phyloP scores from a whole-genome alignment of 305 asterid species.

The Fraxinus platypoda region DNA sequence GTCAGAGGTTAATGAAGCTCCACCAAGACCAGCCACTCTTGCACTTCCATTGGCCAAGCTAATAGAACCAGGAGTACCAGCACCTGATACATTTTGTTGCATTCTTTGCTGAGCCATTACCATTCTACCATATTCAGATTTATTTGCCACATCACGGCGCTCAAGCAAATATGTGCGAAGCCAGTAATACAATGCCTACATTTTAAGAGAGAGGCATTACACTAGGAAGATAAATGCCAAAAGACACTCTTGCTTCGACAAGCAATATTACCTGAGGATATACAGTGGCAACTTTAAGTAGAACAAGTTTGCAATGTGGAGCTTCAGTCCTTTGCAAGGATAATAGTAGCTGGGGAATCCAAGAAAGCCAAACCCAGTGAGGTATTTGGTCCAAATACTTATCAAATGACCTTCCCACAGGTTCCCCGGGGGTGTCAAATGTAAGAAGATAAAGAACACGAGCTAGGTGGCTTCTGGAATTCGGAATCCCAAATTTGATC shows the following conservation, averaged over 20 bases:
- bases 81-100: conserved; percentile 81
- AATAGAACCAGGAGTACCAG: conserved; percentile 52
- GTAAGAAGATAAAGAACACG: conserved; percentile 97
- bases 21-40: conserved; percentile 66
- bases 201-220: conserved; percentile 25
- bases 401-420: conserved; percentile 95
- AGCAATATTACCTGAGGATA: conserved; percentile 81
- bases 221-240: conserved; percentile 15
- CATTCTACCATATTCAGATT: conserved; percentile 93
- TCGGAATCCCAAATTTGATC: conserved; percentile 88
- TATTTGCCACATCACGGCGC: conserved; percentile 97
- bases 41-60: conserved; percentile 76
- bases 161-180: conserved; percentile 96
- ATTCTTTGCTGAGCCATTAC: conserved; percentile 98
- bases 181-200: conserved; percentile 98
- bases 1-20: conserved; percentile 64
- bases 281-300: conserved; percentile 82
- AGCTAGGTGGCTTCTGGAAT: conserved; percentile 98
- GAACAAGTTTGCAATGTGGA: conserved; percentile 94
- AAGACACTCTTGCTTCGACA: conserved; percentile 9
- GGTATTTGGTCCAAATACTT: conserved; percentile 92
- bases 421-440: conserved; percentile 90
- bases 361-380: conserved; percentile 98
- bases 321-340: conserved; percentile 96
- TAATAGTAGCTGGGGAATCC: conserved; percentile 96